phyloP scores from a whole-genome alignment of 2,329 filamentous ascomycete genomes.

The Sclerotinia trifoliorum region DNA sequence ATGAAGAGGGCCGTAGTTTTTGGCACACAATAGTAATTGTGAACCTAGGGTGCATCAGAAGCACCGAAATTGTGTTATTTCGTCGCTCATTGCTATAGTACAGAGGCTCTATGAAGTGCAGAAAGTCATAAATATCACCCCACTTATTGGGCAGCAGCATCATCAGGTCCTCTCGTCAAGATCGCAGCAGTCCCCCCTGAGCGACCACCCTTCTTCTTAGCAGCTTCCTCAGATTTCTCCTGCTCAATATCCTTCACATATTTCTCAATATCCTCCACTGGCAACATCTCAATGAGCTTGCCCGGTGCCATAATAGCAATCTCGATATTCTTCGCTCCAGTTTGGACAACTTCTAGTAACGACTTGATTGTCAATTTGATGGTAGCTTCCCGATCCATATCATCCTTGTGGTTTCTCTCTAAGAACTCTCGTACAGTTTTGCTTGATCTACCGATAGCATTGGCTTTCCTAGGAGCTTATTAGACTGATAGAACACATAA shows the following conservation, averaged over 20 bases:
- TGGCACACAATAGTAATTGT: background rate
- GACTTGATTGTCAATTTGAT: constrained; percentile 98
- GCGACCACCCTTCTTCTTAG: constrained; percentile 88
- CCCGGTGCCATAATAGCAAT: constrained; percentile 97
- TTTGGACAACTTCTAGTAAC: constrained; percentile 95
- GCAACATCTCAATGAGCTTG: constrained; percentile 87
- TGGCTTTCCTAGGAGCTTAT: constrained; percentile 77
- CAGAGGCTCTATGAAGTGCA: constrained; percentile 36
- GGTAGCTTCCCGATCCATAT: constrained; percentile 93
- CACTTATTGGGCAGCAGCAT: constrained; percentile 33
- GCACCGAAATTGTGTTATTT: constrained; percentile 23
- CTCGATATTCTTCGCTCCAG: constrained; percentile 98
- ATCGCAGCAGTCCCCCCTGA: constrained; percentile 72
- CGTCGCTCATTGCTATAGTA: constrained; percentile 41
- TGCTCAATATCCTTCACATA: constrained; percentile 99
- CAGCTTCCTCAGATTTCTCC: constrained; percentile 98
- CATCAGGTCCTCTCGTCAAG: constrained; percentile 60
- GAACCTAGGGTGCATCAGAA: constrained; percentile 5
- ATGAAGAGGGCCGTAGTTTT: background rate
- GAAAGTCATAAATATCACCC: constrained; percentile 26
- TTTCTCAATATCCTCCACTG: constrained; percentile 91
- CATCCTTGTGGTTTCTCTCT: constrained; percentile 97
- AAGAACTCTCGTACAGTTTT: constrained; percentile 99
- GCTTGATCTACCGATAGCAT: constrained; percentile 95
- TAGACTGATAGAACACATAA: constrained; percentile 15